Evolutionary conservation across 768 basidiomycete species (phyloP).

Genomic region (Punctularia strigosozonata): DNA sequence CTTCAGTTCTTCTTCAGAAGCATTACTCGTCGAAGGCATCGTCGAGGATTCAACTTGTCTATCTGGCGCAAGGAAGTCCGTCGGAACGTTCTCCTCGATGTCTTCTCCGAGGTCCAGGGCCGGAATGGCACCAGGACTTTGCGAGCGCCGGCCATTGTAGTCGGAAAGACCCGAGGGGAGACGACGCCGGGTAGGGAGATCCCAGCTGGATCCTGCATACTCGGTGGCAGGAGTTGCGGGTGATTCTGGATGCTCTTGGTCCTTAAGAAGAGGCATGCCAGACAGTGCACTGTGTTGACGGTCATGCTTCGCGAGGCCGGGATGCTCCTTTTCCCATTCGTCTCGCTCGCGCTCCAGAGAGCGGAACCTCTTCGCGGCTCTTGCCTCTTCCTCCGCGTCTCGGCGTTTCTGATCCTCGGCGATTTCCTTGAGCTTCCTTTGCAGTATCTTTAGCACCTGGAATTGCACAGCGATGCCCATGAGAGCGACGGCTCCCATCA

Average conservation of each 20-base stretch:
- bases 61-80: conserved; percentile 42
- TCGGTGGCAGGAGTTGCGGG: conserved; percentile 38
- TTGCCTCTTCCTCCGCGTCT: conserved; percentile 66
- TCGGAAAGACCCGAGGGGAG: conserved; percentile 63
- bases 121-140: conserved; percentile 49
- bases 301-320: conserved; percentile 45
- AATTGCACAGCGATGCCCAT: conserved; percentile 89
- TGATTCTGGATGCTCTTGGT: conserved; percentile 22
- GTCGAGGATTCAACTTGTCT: conserved; percentile 21
- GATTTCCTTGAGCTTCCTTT: conserved; percentile 71
- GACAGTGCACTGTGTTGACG: conserved; percentile 56
- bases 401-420: conserved; percentile 58
- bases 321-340: conserved; percentile 85
- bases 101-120: conserved; percentile 64
- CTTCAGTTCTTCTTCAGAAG: conserved; percentile 40
- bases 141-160: conserved; percentile 51
- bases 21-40: conserved; percentile 7
- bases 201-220: conserved; percentile 38
- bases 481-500: conserved; percentile 71
- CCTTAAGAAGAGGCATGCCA: conserved; percentile 55
- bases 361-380: conserved; percentile 59
- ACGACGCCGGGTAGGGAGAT: conserved; percentile 42
- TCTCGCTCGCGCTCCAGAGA: conserved; percentile 56
- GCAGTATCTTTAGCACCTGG: conserved; percentile 71
- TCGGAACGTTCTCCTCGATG: conserved; percentile 66